These are phyloP conservation scores for Phytopythium helicoides DNA, from an alignment of 352 stramenopile species.

Conservation along the genomic window DNA sequence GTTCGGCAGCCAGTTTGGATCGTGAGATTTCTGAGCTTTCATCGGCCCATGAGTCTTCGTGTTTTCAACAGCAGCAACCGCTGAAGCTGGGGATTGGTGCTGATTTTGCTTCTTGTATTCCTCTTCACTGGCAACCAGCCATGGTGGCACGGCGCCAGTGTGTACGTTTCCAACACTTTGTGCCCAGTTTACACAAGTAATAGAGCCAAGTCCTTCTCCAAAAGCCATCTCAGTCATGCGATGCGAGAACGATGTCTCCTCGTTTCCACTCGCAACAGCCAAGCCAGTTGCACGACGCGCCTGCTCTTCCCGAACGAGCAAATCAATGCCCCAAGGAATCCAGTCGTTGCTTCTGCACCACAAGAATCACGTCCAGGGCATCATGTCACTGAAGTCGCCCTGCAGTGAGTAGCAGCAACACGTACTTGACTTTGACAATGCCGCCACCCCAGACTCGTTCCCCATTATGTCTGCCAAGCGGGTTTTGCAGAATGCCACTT, in stretches of 20 bases:
- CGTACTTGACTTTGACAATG: constrained; percentile 49
- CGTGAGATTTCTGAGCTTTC: constrained; percentile 23
- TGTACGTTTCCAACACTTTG: constrained; percentile 57
- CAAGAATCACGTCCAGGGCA: too few species aligned
- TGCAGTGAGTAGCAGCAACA: background rate
- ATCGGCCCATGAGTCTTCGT: background rate
- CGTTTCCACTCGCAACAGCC: background rate
- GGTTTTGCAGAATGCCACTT: constrained; percentile 49
- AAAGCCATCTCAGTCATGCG: constrained; percentile 47
- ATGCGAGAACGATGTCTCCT: constrained; percentile 17
- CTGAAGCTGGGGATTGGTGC: constrained; percentile 29
- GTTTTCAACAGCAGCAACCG: background rate
- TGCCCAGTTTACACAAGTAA: constrained; percentile 40
- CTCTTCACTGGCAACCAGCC: constrained; percentile 68
- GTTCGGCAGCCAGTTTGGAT: constrained; percentile 63
- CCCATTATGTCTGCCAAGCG: constrained; percentile 43
- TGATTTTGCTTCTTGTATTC: constrained; percentile 71
- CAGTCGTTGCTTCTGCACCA: constrained; percentile 16
- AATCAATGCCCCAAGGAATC: constrained; percentile 58
- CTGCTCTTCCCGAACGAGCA: constrained; percentile 46
- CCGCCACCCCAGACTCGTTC: constrained; percentile 61
- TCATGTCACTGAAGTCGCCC: too few species aligned
- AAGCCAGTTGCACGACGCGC: constrained; percentile 4
- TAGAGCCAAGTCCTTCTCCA: constrained; percentile 38
- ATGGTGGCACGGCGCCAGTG: constrained; percentile 59